Conservation (phyloP, 1,284 basidiomycete species). For the Microbotryum intermedium region DNA sequence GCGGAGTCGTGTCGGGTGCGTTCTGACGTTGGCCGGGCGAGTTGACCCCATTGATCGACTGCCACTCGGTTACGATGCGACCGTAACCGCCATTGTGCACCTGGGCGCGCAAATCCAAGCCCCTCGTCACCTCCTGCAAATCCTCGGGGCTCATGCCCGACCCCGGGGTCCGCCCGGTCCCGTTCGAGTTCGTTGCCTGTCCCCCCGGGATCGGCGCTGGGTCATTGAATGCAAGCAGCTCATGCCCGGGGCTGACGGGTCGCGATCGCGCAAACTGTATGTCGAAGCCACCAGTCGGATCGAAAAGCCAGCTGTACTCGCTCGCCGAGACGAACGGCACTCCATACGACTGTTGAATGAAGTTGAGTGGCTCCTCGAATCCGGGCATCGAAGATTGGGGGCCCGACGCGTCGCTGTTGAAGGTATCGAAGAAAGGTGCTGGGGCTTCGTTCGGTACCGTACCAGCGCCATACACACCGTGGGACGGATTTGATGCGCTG, state of each 20-base stretch:
- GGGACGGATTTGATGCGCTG: too few relatives aligned
- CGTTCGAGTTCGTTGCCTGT: constrained; percentile 2
- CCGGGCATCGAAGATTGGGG: constrained; percentile 1
- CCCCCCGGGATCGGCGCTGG: neutral
- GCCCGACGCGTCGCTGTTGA: neutral
- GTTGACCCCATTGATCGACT: too few relatives aligned
- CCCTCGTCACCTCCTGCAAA: too few relatives aligned
- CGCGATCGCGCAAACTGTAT: constrained; percentile 19
- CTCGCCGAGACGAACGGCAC: constrained; percentile 26
- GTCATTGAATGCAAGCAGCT: neutral
- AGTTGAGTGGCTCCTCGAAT: constrained; percentile 26
- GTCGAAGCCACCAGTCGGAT: constrained; percentile 17
- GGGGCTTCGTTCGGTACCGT: neutral
- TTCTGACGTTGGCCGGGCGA: too few relatives aligned
- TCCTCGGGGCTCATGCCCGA: neutral
- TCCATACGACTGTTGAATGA: constrained; percentile 25
- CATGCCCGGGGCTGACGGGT: constrained; percentile 19
- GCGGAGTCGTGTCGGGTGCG: too few relatives aligned
- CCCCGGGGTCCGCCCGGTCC: constrained; percentile 8
- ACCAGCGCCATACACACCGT: neutral
- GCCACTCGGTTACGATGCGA: too few relatives aligned
- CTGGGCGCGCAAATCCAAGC: too few relatives aligned
- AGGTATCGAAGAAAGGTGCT: neutral
- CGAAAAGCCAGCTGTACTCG: constrained; percentile 32
- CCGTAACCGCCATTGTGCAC: too few relatives aligned